These are phyloP conservation scores for Citrus maxima DNA, from an alignment of 345 rosid species.

Conservation along the genomic window DNA sequence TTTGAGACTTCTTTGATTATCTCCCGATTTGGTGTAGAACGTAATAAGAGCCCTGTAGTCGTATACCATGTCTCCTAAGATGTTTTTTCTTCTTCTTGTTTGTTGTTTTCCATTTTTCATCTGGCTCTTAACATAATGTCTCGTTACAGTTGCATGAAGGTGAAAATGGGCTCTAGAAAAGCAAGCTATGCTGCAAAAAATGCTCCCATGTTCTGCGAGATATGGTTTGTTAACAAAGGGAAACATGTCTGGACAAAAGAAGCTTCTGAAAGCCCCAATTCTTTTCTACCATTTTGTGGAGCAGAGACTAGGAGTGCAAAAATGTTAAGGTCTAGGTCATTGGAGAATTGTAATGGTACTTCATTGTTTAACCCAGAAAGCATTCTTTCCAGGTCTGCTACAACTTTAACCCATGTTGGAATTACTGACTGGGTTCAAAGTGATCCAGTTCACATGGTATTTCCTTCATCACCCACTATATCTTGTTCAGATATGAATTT, in stretches of 20 bases:
- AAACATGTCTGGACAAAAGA: conserved; percentile 54
- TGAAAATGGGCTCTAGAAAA: conserved; percentile 48
- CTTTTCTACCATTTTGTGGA: conserved; percentile 11
- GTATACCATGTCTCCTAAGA: not conserved
- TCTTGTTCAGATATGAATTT: conserved; percentile 22
- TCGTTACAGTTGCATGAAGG: conserved; percentile 47
- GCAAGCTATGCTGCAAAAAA: conserved; percentile 43
- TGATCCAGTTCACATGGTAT: conserved; percentile 20
- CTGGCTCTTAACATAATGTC: conserved; percentile 5
- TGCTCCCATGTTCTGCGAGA: conserved; percentile 56
- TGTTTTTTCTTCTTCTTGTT: not conserved
- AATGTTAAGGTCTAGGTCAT: conserved; percentile 26
- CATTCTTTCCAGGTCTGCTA: conserved; percentile 24
- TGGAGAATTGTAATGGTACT: conserved; percentile 13
- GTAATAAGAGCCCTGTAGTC: not conserved
- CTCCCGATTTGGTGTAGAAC: not conserved
- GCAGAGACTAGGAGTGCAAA: conserved; percentile 8
- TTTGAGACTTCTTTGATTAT: not conserved
- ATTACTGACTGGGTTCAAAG: conserved; percentile 25
- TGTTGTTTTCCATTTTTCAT: not conserved
- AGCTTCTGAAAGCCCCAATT: conserved; percentile 34
- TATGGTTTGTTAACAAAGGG: conserved; percentile 67
- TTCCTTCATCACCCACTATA: conserved; percentile 7
- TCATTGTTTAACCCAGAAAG: conserved; percentile 8
- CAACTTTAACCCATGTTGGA: conserved; percentile 13